Conservation (phyloP, 768 basidiomycete genomes). For the Solioccasus polychromus region DNA sequence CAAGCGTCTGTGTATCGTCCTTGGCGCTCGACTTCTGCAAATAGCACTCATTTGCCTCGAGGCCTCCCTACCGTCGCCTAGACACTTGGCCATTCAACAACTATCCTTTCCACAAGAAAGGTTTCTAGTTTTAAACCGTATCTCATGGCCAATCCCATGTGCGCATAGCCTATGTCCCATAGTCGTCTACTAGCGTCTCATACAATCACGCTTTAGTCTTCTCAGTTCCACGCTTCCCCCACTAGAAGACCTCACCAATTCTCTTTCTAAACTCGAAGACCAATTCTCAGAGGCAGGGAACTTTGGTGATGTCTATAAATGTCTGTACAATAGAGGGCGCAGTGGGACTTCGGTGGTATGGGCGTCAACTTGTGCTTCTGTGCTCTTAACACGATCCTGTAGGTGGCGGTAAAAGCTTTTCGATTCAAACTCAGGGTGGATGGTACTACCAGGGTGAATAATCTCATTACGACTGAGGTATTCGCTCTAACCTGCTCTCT, state of each 20-base stretch:
- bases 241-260: background rate
- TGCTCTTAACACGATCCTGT: background rate
- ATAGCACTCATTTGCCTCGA: too few relatives aligned
- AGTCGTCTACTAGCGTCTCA: too few relatives aligned
- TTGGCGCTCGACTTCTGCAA: too few relatives aligned
- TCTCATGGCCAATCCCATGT: background rate
- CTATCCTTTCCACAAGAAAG: too few relatives aligned
- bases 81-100: too few relatives aligned
- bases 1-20: too few relatives aligned
- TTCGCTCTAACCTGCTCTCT: background rate
- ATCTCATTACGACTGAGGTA: background rate
- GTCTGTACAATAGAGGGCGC: background rate
- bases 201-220: background rate
- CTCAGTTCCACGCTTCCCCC: background rate
- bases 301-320: conserved; percentile 14
- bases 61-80: too few relatives aligned
- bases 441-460: conserved; percentile 1
- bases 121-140: too few relatives aligned
- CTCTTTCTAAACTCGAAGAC: background rate
- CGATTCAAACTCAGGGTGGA: conserved; percentile 8
- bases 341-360: background rate
- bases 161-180: too few relatives aligned
- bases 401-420: conserved; percentile 21
- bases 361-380: background rate
- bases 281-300: background rate